Evolutionary conservation across 139 green algal species (phyloP).

Genomic region (Nannochloris sp.): DNA sequence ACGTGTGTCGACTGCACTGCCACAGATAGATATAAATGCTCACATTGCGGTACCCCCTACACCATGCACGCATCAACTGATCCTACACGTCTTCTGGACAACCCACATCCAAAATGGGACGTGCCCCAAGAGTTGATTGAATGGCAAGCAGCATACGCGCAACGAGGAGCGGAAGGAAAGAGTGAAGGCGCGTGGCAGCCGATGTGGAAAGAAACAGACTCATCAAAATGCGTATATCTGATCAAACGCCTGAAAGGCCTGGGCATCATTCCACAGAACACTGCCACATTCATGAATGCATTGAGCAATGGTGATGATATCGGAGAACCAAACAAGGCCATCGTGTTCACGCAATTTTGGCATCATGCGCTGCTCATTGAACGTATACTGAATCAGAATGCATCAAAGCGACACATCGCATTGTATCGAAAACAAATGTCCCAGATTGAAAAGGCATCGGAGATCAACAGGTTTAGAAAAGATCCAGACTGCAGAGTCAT

Average conservation of each 20-base stretch:
- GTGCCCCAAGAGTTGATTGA: constrained; percentile 87
- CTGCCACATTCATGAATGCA: constrained; percentile 14
- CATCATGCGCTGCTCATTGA: constrained; percentile 52
- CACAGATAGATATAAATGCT: constrained; percentile 18
- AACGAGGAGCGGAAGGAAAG: constrained; percentile 32
- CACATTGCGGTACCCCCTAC: constrained; percentile 13
- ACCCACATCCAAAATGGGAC: constrained; percentile 57
- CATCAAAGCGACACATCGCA: background rate
- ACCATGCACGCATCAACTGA: constrained; percentile 51
- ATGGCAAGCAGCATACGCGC: constrained; percentile 82
- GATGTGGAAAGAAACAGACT: constrained; percentile 59
- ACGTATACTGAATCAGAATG: constrained; percentile 3
- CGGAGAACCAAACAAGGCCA: constrained; percentile 31
- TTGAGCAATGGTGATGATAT: constrained; percentile 10
- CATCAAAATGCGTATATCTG: constrained; percentile 66
- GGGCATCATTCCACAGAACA: constrained; percentile 19
- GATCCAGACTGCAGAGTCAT: constrained; percentile 47
- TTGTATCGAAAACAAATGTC: constrained; percentile 1
- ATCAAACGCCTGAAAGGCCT: constrained; percentile 46
- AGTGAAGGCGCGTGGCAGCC: constrained; percentile 55
- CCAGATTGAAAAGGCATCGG: background rate
- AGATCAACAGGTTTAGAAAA: constrained; percentile 35
- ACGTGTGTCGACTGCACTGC: constrained; percentile 71
- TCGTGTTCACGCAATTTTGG: constrained; percentile 84
- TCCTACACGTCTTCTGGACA: constrained; percentile 36